These are phyloP conservation scores for Pseudonitzschia pungens DNA, from an alignment of 108 stramenopile species.

Conservation along the genomic window DNA sequence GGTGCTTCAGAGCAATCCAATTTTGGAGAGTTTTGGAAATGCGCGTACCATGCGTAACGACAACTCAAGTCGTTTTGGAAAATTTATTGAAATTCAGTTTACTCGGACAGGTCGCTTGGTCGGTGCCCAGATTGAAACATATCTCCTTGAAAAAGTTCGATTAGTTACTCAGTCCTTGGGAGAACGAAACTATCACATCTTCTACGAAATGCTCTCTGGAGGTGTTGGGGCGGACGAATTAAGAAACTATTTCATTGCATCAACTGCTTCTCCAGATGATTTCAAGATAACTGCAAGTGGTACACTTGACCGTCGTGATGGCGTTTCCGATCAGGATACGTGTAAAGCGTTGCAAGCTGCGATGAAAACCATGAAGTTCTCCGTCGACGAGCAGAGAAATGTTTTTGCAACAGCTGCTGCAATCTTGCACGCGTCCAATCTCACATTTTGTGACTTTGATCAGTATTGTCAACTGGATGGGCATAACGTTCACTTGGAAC, in stretches of 20 bases:
- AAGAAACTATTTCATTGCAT: constrained; percentile 48
- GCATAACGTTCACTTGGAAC: constrained; percentile 61
- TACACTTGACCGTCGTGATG: constrained; percentile 83
- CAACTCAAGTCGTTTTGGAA: constrained; percentile 88
- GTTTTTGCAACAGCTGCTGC: constrained; percentile 71
- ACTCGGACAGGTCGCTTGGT: constrained; percentile 61
- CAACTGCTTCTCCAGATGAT: constrained; percentile 64
- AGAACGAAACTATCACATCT: constrained; percentile 93
- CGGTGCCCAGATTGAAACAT: constrained; percentile 87
- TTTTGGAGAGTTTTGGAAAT: constrained; percentile 96
- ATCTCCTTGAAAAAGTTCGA: constrained; percentile 94
- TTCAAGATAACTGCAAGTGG: constrained; percentile 71
- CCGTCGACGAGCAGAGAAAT: constrained; percentile 49
- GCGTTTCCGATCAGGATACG: constrained; percentile 76
- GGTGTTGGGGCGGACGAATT: constrained; percentile 46
- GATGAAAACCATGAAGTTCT: constrained; percentile 57
- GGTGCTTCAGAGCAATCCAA: constrained; percentile 93
- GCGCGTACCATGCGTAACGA: constrained; percentile 89
- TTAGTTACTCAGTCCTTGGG: constrained; percentile 77
- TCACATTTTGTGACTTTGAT: constrained; percentile 66
- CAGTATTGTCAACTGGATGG: constrained; percentile 54
- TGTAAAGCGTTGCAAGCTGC: constrained; percentile 59
- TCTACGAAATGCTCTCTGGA: constrained; percentile 75
- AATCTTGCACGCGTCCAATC: constrained; percentile 87
- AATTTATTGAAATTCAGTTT: constrained; percentile 93